Percentiles rank a stretch among this genome's conserved stretches.
Conservation (phyloP, 2,329 filamentous ascomycete genomes). For the Aspergillus ruber region DNA sequence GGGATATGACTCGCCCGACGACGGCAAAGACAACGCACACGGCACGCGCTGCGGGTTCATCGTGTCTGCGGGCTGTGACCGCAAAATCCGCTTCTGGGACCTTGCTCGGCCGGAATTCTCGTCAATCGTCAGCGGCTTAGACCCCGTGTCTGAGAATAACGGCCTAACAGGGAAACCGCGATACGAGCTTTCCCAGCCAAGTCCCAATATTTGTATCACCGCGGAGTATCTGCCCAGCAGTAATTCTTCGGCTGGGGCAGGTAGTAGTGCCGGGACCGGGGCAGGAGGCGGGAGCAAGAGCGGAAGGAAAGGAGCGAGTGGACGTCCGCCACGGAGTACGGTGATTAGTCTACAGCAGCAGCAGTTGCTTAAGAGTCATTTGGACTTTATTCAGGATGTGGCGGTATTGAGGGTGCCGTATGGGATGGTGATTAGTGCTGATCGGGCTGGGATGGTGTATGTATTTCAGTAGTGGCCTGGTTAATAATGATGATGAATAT, state of each 20-base stretch:
- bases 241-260: slow-evolving; percentile 8
- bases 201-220: slow-evolving; percentile 58
- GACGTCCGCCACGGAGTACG: slow-evolving; percentile 62
- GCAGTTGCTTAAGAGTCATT: slow-evolving; percentile 73
- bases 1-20: slow-evolving; percentile 63
- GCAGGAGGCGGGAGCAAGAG: slow-evolving; percentile 20
- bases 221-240: slow-evolving; percentile 54
- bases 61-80: slow-evolving; percentile 80
- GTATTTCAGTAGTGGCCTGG: slow-evolving; percentile 54
- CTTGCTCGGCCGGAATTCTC: slow-evolving; percentile 70
- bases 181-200: slow-evolving; percentile 61
- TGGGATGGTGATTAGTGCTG: slow-evolving; percentile 85
- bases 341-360: slow-evolving; percentile 86
- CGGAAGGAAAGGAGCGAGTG: slow-evolving; percentile 30
- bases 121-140: slow-evolving; percentile 70
- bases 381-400: slow-evolving; percentile 83
- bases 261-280: slow-evolving; percentile 13
- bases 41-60: slow-evolving; percentile 70
- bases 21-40: slow-evolving; percentile 42
- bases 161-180: slow-evolving; percentile 50
- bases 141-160: slow-evolving; percentile 53
- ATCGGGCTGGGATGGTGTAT: slow-evolving; percentile 83
- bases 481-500: neutral
- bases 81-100: slow-evolving; percentile 92
- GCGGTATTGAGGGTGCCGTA: slow-evolving; percentile 84